Base-by-base conservation (phyloP, 805 yeast genomes). In the Ogataea polymorpha region DNA sequence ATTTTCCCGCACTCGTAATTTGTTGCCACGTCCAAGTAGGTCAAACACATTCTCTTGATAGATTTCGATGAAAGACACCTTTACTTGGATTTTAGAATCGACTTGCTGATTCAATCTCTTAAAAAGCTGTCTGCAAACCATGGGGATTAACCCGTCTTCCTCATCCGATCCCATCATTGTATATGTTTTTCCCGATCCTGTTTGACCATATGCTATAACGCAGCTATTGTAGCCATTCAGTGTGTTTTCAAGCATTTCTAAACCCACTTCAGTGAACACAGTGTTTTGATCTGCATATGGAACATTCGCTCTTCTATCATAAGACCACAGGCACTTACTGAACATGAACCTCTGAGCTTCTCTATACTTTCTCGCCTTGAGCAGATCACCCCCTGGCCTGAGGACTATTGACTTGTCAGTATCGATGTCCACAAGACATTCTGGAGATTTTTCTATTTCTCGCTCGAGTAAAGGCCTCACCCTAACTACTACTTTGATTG, bases 31-130 rank as follows among this genome's bases (percentile, higher is more conserved):
- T 12, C 56, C 61, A 13, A 86, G 62, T 39, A 86, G 62, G 58
- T 86, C 95, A 27, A 76, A 67, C 1, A 84, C 87, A 46, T 77
- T 80, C 59, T 86, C 95, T 55, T 86, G 86, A 55, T 86, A 86
- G 25, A 86, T 79, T 55, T 86, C 95, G 54, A 82, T 71, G 59
- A 79, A 85, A 9, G 87, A 80, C 2, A 82, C 62, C 26, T 73
- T 63, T 10, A 79, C 68, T 4, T 71, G 66, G 7, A 65, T 66
- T 13, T 67, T 68, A 0, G 67, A 58, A 23, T 62, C 59, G 7
- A 55, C 44, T n/a, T 41, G 25, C 14, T 32, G 32, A 4, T 63
- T 65, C 29, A 70, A 62, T 34, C 68, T 67, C 2, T 61, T 57
- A 49, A 84, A 74, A 10, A 86, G 62, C 42, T 75, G 78, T 21